Evolutionary conservation across 1,139 yeast genomes (phyloP).

Genomic region (Debaryomyces fabryi): DNA sequence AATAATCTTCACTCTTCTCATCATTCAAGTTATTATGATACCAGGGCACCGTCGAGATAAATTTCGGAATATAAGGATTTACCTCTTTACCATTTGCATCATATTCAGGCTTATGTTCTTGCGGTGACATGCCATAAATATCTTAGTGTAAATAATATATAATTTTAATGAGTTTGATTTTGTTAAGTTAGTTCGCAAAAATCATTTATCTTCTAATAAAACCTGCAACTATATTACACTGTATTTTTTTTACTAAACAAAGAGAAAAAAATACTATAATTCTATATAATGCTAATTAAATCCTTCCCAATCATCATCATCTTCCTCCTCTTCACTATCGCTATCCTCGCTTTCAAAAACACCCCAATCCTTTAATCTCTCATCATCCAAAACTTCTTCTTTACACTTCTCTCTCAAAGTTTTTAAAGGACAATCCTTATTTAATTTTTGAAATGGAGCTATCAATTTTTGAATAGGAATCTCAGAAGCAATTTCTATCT

Average conservation of each 20-base stretch:
- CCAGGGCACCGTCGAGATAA: slow-evolving; percentile 34
- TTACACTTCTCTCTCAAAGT: slow-evolving; percentile 66
- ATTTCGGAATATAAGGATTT: slow-evolving; percentile 33
- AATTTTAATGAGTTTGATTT: not conserved
- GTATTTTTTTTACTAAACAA: not conserved
- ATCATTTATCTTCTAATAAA: not conserved
- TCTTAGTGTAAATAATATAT: not conserved
- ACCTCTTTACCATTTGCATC: slow-evolving; percentile 12
- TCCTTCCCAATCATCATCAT: slow-evolving; percentile 34
- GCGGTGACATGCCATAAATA: slow-evolving; percentile 1
- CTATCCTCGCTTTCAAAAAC: slow-evolving; percentile 36
- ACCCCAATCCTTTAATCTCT: slow-evolving; percentile 69
- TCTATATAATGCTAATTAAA: slow-evolving; percentile 18
- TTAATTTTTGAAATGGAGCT: slow-evolving; percentile 59
- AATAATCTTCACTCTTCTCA: slow-evolving; percentile 20
- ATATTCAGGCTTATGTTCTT: slow-evolving; percentile 3
- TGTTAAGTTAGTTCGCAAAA: not conserved
- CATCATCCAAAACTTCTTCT: slow-evolving; percentile 68
- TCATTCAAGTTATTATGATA: slow-evolving; percentile 20
- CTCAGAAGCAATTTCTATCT: slow-evolving; percentile 35
- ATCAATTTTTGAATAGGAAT: slow-evolving; percentile 61
- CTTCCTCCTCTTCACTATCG: slow-evolving; percentile 22
- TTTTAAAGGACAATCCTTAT: slow-evolving; percentile 55
- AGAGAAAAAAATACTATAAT: slow-evolving; percentile 1
- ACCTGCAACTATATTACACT: slow-evolving; percentile 6